These are phyloP conservation scores for Begonia peltatifolia DNA, from an alignment of 306 rosid species.

Conservation along the genomic window DNA sequence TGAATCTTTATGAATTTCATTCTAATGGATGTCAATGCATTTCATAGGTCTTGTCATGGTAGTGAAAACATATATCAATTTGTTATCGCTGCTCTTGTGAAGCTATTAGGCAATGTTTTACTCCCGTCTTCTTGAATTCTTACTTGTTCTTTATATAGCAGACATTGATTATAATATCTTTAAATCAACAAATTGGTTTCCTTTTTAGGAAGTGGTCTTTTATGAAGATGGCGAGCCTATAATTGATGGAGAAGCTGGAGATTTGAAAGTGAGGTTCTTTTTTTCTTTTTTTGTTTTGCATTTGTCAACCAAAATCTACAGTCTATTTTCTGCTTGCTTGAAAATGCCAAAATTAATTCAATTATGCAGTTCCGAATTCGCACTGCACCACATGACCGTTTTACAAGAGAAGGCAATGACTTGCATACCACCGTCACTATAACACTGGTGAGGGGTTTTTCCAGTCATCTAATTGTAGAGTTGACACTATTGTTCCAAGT, in stretches of 20 bases:
- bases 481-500: too few species aligned
- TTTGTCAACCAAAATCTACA: too few species aligned
- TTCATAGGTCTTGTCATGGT: too few species aligned
- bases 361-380: constrained; percentile 67
- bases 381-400: constrained; percentile 74
- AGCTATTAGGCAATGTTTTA: too few species aligned
- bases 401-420: constrained; percentile 80
- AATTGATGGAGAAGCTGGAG: constrained; percentile 94
- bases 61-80: too few species aligned
- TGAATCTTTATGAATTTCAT: background rate
- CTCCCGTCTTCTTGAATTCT: too few species aligned
- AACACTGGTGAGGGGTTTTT: constrained; percentile 45
- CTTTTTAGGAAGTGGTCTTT: constrained; percentile 70
- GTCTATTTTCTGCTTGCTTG: background rate
- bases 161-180: background rate
- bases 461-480: background rate
- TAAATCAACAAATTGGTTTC: background rate
- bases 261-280: constrained; percentile 53
- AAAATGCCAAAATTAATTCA: constrained; percentile 5
- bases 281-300: too few species aligned
- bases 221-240: constrained; percentile 97
- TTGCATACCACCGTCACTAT: constrained; percentile 78
- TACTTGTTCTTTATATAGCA: too few species aligned
- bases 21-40: too few species aligned
- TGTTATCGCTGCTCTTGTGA: too few species aligned